Evolutionary conservation across 371 early-diverging fungal genomes (phyloP).

Genomic region (Modicella reniformis): DNA sequence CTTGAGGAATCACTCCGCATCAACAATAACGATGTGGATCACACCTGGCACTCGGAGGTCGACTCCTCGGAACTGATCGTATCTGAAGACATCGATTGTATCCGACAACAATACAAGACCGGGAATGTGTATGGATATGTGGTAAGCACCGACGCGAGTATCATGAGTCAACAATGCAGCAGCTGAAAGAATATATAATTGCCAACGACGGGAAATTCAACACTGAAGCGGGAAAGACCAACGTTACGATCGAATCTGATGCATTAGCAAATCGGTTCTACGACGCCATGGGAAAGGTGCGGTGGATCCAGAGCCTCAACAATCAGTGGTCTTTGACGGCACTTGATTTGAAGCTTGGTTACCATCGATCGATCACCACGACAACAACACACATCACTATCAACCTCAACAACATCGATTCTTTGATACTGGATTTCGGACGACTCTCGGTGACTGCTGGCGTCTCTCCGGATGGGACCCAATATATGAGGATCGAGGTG

Average conservation of each 20-base stretch:
- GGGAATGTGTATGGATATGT: not conserved
- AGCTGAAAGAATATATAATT: not conserved
- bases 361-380: not conserved
- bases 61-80: not conserved
- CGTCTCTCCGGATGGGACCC: not conserved
- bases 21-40: not conserved
- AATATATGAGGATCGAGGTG: not conserved
- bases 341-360: not conserved
- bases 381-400: not conserved
- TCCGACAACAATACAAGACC: not conserved
- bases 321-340: not conserved
- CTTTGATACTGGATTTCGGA: not conserved
- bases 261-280: not conserved
- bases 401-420: not conserved
- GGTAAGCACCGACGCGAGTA: not conserved
- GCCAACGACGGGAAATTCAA: not conserved
- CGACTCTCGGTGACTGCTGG: not conserved
- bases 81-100: not conserved
- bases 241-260: not conserved
- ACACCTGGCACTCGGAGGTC: not conserved
- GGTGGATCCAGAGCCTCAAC: not conserved
- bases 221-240: not conserved
- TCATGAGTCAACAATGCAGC: not conserved
- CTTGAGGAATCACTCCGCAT: not conserved
- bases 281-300: not conserved